These are phyloP conservation scores for Hippophae gyantsensis DNA, from an alignment of 306 rosid genomes.

Conservation along the genomic window DNA sequence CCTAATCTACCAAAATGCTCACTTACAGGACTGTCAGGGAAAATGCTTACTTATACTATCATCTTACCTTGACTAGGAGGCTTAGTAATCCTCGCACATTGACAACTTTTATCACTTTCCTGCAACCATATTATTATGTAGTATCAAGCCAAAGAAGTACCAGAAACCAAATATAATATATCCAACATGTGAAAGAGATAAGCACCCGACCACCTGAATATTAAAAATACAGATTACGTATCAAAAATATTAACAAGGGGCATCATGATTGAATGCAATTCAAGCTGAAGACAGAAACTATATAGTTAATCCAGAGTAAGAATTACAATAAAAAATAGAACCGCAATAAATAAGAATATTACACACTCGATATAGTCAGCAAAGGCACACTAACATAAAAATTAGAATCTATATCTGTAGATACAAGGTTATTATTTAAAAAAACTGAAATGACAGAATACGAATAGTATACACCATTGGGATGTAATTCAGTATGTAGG, in stretches of 20 bases:
- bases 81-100: constrained; percentile 45
- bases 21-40: background rate
- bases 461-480: too few species aligned
- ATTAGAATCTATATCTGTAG: too few species aligned
- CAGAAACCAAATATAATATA: background rate
- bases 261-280: background rate
- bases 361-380: too few species aligned
- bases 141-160: constrained; percentile 7
- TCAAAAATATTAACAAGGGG: background rate
- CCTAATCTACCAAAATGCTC: background rate
- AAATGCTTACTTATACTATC: background rate
- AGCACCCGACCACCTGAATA: background rate
- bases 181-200: background rate
- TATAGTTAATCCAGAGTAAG: too few species aligned
- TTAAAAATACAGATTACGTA: background rate
- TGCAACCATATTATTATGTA: constrained; percentile 16
- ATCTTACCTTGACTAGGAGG: constrained; percentile 41
- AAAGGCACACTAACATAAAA: too few species aligned
- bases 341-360: too few species aligned
- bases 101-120: constrained; percentile 26
- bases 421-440: too few species aligned
- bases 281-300: background rate
- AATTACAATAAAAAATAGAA: too few species aligned
- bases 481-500: too few species aligned
- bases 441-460: too few species aligned